Evolutionary conservation across 2,329 filamentous ascomycete species (phyloP).

Genomic region (Ilyonectria mors-panacis): DNA sequence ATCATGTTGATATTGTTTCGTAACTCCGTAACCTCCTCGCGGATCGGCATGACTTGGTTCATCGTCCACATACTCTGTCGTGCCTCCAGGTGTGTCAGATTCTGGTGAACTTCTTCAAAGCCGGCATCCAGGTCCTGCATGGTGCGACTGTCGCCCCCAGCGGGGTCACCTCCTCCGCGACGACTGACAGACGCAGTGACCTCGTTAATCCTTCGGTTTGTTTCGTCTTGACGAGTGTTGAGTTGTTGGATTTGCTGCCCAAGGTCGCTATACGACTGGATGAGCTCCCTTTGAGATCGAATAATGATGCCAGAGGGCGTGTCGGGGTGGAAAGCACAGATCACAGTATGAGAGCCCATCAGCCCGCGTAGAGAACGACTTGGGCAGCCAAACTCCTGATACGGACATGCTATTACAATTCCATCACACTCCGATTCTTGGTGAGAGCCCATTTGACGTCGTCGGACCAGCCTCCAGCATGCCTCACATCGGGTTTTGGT

Average conservation of each 20-base stretch:
- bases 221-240: conserved; percentile 53
- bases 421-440: conserved; percentile 65
- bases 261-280: conserved; percentile 58
- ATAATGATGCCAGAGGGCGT: conserved; percentile 67
- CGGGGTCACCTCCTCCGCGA: conserved; percentile 52
- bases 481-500: conserved; percentile 64
- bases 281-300: conserved; percentile 63
- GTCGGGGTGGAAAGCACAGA: conserved; percentile 66
- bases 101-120: conserved; percentile 70
- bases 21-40: conserved; percentile 74
- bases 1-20: conserved; percentile 71
- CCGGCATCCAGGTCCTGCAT: conserved; percentile 61
- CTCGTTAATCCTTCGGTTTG: conserved; percentile 51
- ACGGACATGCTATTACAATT: conserved; percentile 64
- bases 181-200: conserved; percentile 61
- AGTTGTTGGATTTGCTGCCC: conserved; percentile 54
- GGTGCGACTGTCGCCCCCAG: conserved; percentile 64
- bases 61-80: conserved; percentile 73
- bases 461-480: conserved; percentile 62
- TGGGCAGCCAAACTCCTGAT: conserved; percentile 56
- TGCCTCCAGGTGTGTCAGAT: conserved; percentile 71
- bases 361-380: conserved; percentile 52
- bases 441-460: conserved; percentile 64
- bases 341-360: conserved; percentile 61
- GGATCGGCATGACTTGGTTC: conserved; percentile 73